These are phyloP conservation scores for Marchantia polymorpha DNA, from an alignment of 225 moss, liverwort and hornwort species.

Conservation along the genomic window DNA sequence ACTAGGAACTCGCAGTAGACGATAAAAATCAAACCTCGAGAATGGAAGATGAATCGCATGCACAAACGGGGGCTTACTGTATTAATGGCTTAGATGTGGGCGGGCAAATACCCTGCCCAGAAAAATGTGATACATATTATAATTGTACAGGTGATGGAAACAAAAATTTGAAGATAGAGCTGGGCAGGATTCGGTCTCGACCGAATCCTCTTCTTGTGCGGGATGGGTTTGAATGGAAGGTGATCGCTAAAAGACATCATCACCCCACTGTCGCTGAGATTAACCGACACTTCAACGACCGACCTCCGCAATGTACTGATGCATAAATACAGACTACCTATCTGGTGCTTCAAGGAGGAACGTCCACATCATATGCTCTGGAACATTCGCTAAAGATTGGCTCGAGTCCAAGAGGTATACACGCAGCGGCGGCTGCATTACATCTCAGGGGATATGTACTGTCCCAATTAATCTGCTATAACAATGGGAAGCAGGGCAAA, in stretches of 20 bases:
- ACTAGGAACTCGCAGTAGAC: too few relatives aligned
- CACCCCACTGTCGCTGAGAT: background rate
- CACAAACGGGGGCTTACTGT: too few relatives aligned
- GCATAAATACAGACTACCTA: background rate
- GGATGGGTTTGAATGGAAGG: background rate
- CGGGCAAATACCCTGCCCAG: background rate
- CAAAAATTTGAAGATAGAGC: background rate
- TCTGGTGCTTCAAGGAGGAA: background rate
- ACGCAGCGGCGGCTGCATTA: background rate
- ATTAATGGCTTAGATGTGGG: too few relatives aligned
- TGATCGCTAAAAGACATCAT: background rate
- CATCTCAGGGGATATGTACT: background rate
- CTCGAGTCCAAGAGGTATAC: background rate
- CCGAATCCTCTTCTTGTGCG: background rate
- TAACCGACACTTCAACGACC: background rate
- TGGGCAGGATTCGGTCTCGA: background rate
- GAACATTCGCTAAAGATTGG: background rate
- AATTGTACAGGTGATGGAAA: slow-evolving; percentile 5
- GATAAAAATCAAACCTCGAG: too few relatives aligned
- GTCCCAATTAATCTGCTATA: background rate
- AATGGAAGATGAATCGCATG: too few relatives aligned
- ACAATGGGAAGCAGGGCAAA: background rate
- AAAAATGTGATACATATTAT: background rate
- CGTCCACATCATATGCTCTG: background rate
- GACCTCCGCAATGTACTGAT: background rate